Base-by-base conservation (phyloP, 176 grass and related monocot genomes). In the Pontederia crassipes region DNA sequence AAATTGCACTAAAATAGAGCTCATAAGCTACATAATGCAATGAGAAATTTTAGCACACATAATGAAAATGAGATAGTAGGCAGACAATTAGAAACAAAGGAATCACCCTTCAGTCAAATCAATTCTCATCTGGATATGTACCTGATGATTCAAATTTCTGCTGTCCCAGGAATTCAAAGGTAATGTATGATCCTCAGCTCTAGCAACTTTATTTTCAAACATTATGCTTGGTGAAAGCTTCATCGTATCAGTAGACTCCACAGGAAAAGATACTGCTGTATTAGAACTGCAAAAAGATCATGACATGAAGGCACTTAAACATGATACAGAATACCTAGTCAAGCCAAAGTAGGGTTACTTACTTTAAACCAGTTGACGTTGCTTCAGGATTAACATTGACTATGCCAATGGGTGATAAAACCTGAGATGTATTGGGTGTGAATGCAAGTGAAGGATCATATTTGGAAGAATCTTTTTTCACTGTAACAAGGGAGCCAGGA, bases 71-170 rank as follows among this genome's bases (percentile, higher is more conserved):
- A 58, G 51, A 27, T 8, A 58, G 45, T 24, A 15, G 46, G 52
- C 15, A 45, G 20, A 54, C 28, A 54, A 13, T 3, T 8, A 48
- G 17, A 35, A 65, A 46, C 75, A 12, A 70, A 49, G 3, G 17
- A 61, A 81, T 9, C 75, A 48, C 72, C 61, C 4, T n/a, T 48
- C 3, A 20, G 48, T 10, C 45, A 40, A 40, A 40, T 4, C 83
- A 62, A 6, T 45, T 52, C 52, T 11, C 40, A 9, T 78, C 68
- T 78, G 59, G 17, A 35, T 55, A 65, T 52, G 58, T 77, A 92
- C 93, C 87, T 88, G 93, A 49, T 92, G 84, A 76, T 78, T 90
- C 59, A 66, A 57, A 63, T 77, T 83, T 80, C 66, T 73, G 81
- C 55, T 83, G 68, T 83, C 87, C 87, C 87, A 88, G 45, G 79